Base-by-base conservation (phyloP, 2,329 filamentous ascomycete genomes). In the Byssochlamys sp. region DNA sequence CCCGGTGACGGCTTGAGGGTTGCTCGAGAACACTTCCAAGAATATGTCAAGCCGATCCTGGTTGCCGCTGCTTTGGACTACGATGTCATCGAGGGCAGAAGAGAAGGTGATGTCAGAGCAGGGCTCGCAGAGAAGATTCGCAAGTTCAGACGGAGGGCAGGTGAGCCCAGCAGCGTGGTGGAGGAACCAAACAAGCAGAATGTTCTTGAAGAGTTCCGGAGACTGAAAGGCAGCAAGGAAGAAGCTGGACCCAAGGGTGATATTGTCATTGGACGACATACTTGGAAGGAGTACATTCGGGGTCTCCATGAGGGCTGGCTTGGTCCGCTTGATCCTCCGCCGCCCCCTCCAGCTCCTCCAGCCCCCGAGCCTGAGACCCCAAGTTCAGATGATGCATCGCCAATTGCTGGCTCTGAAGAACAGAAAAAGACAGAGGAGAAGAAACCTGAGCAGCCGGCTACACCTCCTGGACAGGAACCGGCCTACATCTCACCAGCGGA, bases 261-360 rank as follows among this genome's bases (percentile, higher is more conserved):
- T 69, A 80, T 99, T 55, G 85, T 97, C 19, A 84, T 99, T 65
- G 94, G 94, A 11, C 80, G 92, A 57, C 89, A 96, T 70, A 87
- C 92, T 9, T 99, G 94, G 94, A 99, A 96, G 76, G 94, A 99
- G 75, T 99, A 97, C 71, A 78, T 97, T 26, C 82, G 91, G 58
- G 94, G 94, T 52, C 70, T 97, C 63, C 94, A 99, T 71, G 94
- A 99, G 75, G 94, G 94, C 57, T 99, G 94, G 92, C 77, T 99
- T 26, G 92, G 94, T 0, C 91, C 94, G 6, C 77, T 95, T 50
- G 83, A 87, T 51, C 71, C 71, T 58, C 69, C 72, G 25, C 60
- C 65, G 45, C 62, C 66, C 24, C 63, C 68, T 27, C 66, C 69
- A 28, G 35, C 57, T 26, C 56, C 68, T 2, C 55, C 61, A n/a